Evolutionary conservation across 73 alveolate species (phyloP).

Genomic region (Effrenium voratum): DNA sequence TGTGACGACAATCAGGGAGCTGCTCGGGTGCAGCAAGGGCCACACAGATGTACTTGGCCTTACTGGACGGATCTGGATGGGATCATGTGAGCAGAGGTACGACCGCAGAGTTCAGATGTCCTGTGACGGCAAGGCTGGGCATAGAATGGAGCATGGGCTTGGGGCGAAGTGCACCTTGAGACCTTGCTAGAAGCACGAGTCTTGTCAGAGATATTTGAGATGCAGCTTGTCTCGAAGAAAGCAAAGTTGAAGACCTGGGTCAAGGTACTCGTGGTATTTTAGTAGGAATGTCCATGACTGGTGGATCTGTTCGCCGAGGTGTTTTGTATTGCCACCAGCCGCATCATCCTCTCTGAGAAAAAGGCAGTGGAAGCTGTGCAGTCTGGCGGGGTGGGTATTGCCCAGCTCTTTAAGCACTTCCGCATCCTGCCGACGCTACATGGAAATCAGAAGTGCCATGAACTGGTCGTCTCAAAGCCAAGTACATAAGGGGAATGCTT

Average conservation of each 20-base stretch:
- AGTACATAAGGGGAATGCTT: too few relatives aligned
- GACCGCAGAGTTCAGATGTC: constrained; percentile 83
- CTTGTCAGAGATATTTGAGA: not conserved
- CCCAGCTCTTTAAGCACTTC: constrained; percentile 74
- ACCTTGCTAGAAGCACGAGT: too few relatives aligned
- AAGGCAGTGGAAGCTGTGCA: constrained; percentile 67
- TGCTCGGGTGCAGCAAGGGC: too few relatives aligned
- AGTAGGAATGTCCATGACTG: not conserved
- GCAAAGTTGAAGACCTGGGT: too few relatives aligned
- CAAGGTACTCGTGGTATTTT: too few relatives aligned
- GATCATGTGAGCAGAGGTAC: constrained; percentile 26
- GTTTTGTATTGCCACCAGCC: constrained; percentile 69
- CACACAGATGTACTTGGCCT: too few relatives aligned
- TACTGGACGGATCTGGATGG: too few relatives aligned
- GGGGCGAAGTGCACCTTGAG: too few relatives aligned
- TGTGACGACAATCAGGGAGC: too few relatives aligned
- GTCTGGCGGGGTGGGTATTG: constrained; percentile 74
- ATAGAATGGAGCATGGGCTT: not conserved
- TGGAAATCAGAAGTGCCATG: too few relatives aligned
- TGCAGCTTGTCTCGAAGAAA: not conserved
- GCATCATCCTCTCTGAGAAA: constrained; percentile 49
- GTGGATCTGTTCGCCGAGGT: constrained; percentile 9
- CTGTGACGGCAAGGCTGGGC: constrained; percentile 17
- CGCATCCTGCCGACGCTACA: too few relatives aligned
- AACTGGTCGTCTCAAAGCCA: too few relatives aligned